Conservation (phyloP, 495 filamentous ascomycete genomes). For the Hyaloscypha variabilis region DNA sequence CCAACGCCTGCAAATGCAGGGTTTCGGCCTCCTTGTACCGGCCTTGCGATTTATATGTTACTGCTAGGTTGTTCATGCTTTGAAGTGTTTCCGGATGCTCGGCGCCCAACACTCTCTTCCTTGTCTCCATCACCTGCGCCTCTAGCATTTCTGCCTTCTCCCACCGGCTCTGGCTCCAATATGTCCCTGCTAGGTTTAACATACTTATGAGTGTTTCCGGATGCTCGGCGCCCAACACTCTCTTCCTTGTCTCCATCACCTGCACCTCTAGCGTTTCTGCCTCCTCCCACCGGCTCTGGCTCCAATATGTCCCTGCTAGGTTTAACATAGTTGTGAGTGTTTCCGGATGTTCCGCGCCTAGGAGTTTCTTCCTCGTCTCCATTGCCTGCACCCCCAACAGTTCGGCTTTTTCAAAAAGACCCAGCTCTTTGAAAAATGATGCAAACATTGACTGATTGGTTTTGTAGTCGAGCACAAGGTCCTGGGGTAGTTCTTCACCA, state of each 20-base stretch:
- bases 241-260: too few relatives aligned
- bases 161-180: conserved; percentile 34
- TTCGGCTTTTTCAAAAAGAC: too few relatives aligned
- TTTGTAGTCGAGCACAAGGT: too few relatives aligned
- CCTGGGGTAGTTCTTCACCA: too few relatives aligned
- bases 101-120: neutral
- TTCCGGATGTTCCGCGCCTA: too few relatives aligned
- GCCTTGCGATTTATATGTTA: conserved; percentile 37
- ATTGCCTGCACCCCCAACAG: too few relatives aligned
- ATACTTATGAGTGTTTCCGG: conserved; percentile 24
- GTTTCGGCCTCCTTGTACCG: conserved; percentile 39
- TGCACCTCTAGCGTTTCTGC: too few relatives aligned
- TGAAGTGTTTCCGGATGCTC: neutral
- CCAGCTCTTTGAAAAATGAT: too few relatives aligned
- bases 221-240: too few relatives aligned
- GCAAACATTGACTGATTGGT: too few relatives aligned
- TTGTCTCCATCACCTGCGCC: neutral
- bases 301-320: conserved; percentile 32
- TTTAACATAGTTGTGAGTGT: conserved; percentile 32
- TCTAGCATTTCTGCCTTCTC: conserved; percentile 38
- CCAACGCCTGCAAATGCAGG: conserved; percentile 35
- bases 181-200: conserved; percentile 37
- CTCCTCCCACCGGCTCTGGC: conserved; percentile 35
- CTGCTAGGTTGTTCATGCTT: conserved; percentile 39
- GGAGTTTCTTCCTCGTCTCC: too few relatives aligned